Evolutionary conservation across 1,139 yeast species (phyloP), one percentile per base, ranked within the genome.

Genomic region (Debaryomyces coudertii): DNA sequence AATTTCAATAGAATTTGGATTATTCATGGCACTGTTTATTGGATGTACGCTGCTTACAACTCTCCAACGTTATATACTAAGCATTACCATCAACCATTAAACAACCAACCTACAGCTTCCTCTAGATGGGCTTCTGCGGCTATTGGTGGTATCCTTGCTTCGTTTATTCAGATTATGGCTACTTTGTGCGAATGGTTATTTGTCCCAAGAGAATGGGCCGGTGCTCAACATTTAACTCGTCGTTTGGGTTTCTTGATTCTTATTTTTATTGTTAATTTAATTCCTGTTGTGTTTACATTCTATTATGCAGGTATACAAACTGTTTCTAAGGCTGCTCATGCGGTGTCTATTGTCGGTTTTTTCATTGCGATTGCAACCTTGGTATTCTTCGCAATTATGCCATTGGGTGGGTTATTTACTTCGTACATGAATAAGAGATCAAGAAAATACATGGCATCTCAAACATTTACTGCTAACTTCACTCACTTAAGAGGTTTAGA

Each of bases 1-100:
- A 93, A 93, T 73, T 93, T 92, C 75, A 92, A 92, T 78, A 95
- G 99, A 82, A 90, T 93, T 63, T 93, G 99, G 98, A 80, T 93
- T 63, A 84, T 92, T 58, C 99, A 93, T 69, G 82, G 87, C 57
- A 82, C 95, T 53, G 65, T 89, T 58, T 93, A 80, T 74, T 93
- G 97, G 97, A 90, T 90, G 87, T 93, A 90, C 71, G 80, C 85
- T 60, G 92, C 97, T 45, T 93, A 83, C 76, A 90, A 88, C 74
- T 83, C 99, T 47, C 97, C 97, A 52, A 82, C 95, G 36, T 70
- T 93, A 54, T 93, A 92, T 73, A 93, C 98, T 47, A 80, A 83
- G 60, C 79, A 90, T 69, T 93, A 90, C 69, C 79, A 77, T 59
- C 98, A 92, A 71, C 80, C 92, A 53, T 71, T 82, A 43, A 85